Percentiles rank a stretch among this genome's conserved stretches.
Conservation (phyloP, 768 basidiomycete species). For the Kwoniella sp. region DNA sequence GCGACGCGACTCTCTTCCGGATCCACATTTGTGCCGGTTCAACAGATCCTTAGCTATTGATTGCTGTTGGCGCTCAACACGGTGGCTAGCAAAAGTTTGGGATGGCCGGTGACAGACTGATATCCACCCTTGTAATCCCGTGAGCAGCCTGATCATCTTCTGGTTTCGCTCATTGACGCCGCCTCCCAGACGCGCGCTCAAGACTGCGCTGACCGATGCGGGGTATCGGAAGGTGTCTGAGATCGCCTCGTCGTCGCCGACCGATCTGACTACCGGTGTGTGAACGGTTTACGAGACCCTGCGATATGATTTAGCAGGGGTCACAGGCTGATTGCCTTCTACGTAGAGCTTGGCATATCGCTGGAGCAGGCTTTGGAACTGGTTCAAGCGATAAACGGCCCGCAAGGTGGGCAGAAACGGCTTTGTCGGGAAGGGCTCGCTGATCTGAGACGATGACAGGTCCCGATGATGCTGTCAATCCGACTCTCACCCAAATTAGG, state of each 20-base stretch:
- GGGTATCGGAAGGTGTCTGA: conserved; percentile 33
- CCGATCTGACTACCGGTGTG: conserved; percentile 38
- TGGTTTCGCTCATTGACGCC: not conserved
- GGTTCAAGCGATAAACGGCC: conserved; percentile 20
- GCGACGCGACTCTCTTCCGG: too few relatives aligned
- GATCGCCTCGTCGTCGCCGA: conserved; percentile 10
- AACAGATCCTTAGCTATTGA: too few relatives aligned
- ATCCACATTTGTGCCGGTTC: too few relatives aligned
- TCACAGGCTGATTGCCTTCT: too few relatives aligned
- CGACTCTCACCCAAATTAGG: conserved; percentile 11
- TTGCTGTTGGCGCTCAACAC: too few relatives aligned
- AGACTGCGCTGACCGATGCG: conserved; percentile 30
- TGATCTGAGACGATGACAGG: too few relatives aligned
- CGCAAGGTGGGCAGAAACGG: conserved; percentile 23
- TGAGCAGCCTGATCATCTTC: not conserved
- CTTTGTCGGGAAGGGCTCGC: not conserved
- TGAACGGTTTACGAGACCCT: too few relatives aligned
- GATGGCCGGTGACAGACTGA: too few relatives aligned
- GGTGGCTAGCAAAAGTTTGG: too few relatives aligned
- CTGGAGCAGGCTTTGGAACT: conserved; percentile 33
- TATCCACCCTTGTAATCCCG: too few relatives aligned
- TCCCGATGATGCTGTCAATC: not conserved
- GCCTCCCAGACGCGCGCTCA: conserved; percentile 14
- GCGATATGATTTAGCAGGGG: too few relatives aligned
- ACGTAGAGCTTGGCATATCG: conserved; percentile 38